phyloP scores from a whole-genome alignment of 1,139 yeast genomes.

The Spencermartinsiella ligniputridi region DNA sequence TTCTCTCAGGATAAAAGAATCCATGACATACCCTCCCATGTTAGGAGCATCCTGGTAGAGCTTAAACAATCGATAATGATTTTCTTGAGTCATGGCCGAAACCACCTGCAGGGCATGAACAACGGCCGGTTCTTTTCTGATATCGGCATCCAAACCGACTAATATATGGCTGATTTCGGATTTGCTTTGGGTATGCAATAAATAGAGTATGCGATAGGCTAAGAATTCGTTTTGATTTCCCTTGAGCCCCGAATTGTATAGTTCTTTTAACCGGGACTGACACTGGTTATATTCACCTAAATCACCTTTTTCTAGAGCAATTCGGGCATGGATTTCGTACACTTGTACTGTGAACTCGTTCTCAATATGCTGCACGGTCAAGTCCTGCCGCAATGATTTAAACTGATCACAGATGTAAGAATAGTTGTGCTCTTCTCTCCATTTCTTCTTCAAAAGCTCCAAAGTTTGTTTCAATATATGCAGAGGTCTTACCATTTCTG shows the following conservation, averaged over 20 bases:
- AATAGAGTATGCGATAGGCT: constrained; percentile 71
- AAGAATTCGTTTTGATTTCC: constrained; percentile 57
- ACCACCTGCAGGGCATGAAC: constrained; percentile 44
- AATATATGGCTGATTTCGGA: constrained; percentile 31
- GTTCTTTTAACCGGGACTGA: constrained; percentile 66
- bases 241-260: constrained; percentile 44
- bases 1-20: constrained; percentile 50
- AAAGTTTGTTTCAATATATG: constrained; percentile 56
- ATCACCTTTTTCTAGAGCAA: constrained; percentile 80
- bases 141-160: constrained; percentile 26
- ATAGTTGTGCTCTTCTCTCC: constrained; percentile 53
- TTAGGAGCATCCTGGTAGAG: constrained; percentile 41
- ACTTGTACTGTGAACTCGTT: constrained; percentile 72
- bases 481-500: constrained; percentile 74
- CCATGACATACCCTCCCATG: constrained; percentile 42
- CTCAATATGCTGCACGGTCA: constrained; percentile 86
- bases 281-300: constrained; percentile 95
- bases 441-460: constrained; percentile 51
- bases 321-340: constrained; percentile 80
- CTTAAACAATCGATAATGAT: constrained; percentile 53
- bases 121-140: constrained; percentile 32
- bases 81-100: constrained; percentile 40
- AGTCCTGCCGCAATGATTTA: constrained; percentile 86
- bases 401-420: constrained; percentile 83
- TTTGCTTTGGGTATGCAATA: constrained; percentile 67